Evolutionary conservation across 2,329 filamentous ascomycete genomes (phyloP).

Genomic region (Arthrobotrys conoides): DNA sequence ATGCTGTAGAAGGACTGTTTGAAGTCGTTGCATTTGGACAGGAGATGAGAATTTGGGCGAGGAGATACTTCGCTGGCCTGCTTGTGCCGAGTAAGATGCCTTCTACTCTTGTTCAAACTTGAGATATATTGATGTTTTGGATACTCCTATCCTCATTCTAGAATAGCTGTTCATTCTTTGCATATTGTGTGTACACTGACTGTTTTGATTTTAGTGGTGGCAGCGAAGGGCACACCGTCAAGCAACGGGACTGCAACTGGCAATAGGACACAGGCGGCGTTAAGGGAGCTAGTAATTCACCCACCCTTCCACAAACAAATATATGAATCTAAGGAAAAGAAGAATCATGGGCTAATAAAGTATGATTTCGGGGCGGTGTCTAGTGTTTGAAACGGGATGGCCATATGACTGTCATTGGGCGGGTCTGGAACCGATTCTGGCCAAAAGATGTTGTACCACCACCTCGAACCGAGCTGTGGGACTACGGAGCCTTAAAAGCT

Average conservation of each 20-base stretch:
- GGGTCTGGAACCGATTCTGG: conserved; percentile 57
- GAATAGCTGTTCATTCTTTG: neutral
- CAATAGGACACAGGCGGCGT: conserved; percentile 37
- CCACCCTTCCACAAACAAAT: neutral
- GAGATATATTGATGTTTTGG: too few relatives aligned
- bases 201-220: conserved; percentile 41
- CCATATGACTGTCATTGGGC: conserved; percentile 55
- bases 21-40: conserved; percentile 14
- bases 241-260: conserved; percentile 41
- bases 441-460: conserved; percentile 49
- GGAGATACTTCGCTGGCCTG: conserved; percentile 38
- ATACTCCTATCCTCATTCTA: neutral
- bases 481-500: conserved; percentile 46
- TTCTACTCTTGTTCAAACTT: neutral
- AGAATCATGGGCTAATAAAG: neutral
- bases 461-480: conserved; percentile 51
- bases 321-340: neutral
- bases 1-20: conserved; percentile 24
- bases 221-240: conserved; percentile 47
- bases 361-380: neutral
- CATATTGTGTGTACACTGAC: neutral
- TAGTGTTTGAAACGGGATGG: conserved; percentile 52
- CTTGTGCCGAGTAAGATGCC: conserved; percentile 39
- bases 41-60: conserved; percentile 46
- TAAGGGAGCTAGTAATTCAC: conserved; percentile 40